phyloP scores from a whole-genome alignment of 2,329 filamentous ascomycete species.

The Myotisia sp. region DNA sequence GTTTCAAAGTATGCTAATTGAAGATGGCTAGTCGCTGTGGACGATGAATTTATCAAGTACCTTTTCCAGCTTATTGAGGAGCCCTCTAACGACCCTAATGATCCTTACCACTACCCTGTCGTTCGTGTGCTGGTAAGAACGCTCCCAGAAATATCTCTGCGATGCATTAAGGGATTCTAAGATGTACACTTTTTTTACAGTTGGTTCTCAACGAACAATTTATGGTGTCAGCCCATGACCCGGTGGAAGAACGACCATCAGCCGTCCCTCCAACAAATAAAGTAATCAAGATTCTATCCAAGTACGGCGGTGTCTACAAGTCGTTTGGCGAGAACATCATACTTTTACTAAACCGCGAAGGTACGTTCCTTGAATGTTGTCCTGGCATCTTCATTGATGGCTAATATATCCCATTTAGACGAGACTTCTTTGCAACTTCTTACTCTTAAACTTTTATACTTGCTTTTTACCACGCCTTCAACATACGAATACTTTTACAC shows the following conservation, averaged over 20 bases:
- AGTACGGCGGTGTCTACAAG: slow-evolving; percentile 66
- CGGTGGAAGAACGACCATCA: slow-evolving; percentile 22
- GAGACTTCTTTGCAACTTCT: slow-evolving; percentile 88
- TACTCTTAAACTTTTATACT: slow-evolving; percentile 90
- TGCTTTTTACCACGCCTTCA: slow-evolving; percentile 79
- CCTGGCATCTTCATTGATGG: too few species aligned
- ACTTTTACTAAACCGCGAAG: slow-evolving; percentile 82
- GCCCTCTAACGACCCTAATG: slow-evolving; percentile 69
- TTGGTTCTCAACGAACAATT: slow-evolving; percentile 96
- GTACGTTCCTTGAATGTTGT: too few species aligned
- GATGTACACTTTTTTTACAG: slow-evolving; percentile 33
- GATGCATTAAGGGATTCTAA: slow-evolving; percentile 33
- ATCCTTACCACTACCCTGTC: slow-evolving; percentile 90
- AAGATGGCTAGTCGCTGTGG: slow-evolving; percentile 21
- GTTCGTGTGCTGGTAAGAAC: slow-evolving; percentile 72
- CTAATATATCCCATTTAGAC: slow-evolving; percentile 26
- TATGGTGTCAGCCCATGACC: slow-evolving; percentile 60
- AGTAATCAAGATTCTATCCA: slow-evolving; percentile 78
- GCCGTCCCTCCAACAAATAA: slow-evolving; percentile 63
- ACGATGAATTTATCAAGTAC: slow-evolving; percentile 68
- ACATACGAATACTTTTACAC: slow-evolving; percentile 99
- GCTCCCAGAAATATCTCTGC: slow-evolving; percentile 12
- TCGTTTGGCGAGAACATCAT: slow-evolving; percentile 98
- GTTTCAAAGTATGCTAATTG: neutral
- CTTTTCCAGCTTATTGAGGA: slow-evolving; percentile 81